Evolutionary conservation across 2,329 filamentous ascomycete genomes (phyloP).

Genomic region (Apiospora rasikravindrae): DNA sequence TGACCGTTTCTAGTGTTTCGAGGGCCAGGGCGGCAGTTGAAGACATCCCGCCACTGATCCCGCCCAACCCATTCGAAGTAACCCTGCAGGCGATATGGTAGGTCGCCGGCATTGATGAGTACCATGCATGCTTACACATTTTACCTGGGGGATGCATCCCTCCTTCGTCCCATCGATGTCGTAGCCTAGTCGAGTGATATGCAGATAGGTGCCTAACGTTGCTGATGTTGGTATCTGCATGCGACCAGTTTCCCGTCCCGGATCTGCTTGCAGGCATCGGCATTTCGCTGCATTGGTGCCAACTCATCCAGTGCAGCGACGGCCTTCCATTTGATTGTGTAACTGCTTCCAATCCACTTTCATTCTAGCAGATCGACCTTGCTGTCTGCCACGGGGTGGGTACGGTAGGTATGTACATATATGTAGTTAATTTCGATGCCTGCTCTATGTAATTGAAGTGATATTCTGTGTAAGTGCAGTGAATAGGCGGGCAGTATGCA

Average conservation of each 20-base stretch:
- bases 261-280: neutral
- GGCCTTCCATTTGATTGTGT: neutral
- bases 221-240: constrained; percentile 6
- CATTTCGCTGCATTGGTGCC: constrained; percentile 2
- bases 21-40: neutral
- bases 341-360: neutral
- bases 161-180: constrained; percentile 1
- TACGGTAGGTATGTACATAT: no score
- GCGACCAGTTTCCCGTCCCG: constrained; percentile 10
- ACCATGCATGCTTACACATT: neutral
- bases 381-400: neutral
- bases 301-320: neutral
- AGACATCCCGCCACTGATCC: neutral
- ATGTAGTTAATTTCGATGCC: neutral
- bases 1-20: neutral
- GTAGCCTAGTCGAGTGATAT: neutral
- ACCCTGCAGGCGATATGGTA: constrained; percentile 1
- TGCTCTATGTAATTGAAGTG: neutral
- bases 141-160: neutral
- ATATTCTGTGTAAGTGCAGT: neutral
- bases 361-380: neutral
- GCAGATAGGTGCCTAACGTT: neutral
- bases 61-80: neutral
- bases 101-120: constrained; percentile 5
- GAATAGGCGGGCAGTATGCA: neutral